These are phyloP conservation scores for Onygenales sp. DNA, from an alignment of 2,329 filamentous ascomycete genomes.

Conservation along the genomic window DNA sequence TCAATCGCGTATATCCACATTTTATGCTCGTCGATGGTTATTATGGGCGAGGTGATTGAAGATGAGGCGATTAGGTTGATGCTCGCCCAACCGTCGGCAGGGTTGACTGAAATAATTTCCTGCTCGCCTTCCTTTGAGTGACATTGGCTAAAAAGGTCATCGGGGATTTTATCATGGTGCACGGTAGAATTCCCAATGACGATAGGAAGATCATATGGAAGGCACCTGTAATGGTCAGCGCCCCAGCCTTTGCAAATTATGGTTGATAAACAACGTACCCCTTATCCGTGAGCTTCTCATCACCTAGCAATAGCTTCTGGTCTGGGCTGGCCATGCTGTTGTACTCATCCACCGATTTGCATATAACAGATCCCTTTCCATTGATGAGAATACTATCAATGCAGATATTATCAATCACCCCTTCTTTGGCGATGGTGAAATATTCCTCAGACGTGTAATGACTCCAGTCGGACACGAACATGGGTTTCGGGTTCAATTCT, in stretches of 20 bases:
- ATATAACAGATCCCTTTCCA: conserved; percentile 48
- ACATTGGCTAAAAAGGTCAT: conserved; percentile 16
- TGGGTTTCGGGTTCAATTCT: conserved; percentile 32
- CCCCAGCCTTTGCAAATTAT: background rate
- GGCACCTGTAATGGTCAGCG: conserved; percentile 3
- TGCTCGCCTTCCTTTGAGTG: conserved; percentile 15
- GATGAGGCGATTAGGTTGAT: conserved; percentile 30
- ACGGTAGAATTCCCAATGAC: conserved; percentile 14
- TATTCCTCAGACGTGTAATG: conserved; percentile 41
- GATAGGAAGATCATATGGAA: background rate
- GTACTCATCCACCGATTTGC: conserved; percentile 39
- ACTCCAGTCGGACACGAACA: conserved; percentile 45
- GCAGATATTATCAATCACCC: conserved; percentile 38
- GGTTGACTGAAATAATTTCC: conserved; percentile 24
- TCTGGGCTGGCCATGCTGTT: conserved; percentile 15
- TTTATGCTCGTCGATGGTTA: conserved; percentile 36
- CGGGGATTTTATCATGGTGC: conserved; percentile 15
- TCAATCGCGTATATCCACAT: conserved; percentile 38
- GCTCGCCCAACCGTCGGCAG: conserved; percentile 25
- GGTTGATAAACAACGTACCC: conserved; percentile 15
- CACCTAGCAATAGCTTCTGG: conserved; percentile 14
- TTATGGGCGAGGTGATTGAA: conserved; percentile 20
- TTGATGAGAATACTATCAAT: conserved; percentile 53
- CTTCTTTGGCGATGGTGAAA: conserved; percentile 11
- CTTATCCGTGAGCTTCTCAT: conserved; percentile 21